Percentiles rank a stretch among this genome's conserved stretches.
Conservation (phyloP, 2,329 filamentous ascomycete species). For the Blastomyces percursus region DNA sequence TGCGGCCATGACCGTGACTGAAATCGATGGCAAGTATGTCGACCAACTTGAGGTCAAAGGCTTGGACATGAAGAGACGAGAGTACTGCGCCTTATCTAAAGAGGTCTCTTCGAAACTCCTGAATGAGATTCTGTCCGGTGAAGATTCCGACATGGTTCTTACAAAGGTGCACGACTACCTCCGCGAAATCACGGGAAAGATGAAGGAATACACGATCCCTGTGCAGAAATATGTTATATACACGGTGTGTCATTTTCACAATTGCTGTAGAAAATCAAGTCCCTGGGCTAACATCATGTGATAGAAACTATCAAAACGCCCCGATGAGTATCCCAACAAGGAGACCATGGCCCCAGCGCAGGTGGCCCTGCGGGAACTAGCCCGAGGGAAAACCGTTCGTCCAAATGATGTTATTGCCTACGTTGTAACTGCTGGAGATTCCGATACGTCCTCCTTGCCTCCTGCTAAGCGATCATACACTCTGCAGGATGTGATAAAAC, state of each 20-base stretch:
- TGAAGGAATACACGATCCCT: slow-evolving; percentile 68
- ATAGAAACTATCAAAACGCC: slow-evolving; percentile 80
- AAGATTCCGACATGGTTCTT: slow-evolving; percentile 79
- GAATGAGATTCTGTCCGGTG: slow-evolving; percentile 89
- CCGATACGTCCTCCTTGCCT: slow-evolving; percentile 50
- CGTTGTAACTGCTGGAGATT: slow-evolving; percentile 63
- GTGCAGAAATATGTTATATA: slow-evolving; percentile 91
- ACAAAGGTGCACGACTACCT: slow-evolving; percentile 90
- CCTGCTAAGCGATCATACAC: slow-evolving; percentile 82
- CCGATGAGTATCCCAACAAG: slow-evolving; percentile 85
- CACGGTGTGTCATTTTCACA: slow-evolving; percentile 42
- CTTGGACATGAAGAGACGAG: slow-evolving; percentile 92
- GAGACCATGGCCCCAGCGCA: slow-evolving; percentile 96
- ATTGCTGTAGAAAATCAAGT: background rate
- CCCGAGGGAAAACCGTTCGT: slow-evolving; percentile 75
- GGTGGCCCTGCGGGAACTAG: slow-evolving; percentile 78
- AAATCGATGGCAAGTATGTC: slow-evolving; percentile 76
- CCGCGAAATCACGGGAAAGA: slow-evolving; percentile 68
- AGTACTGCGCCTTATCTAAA: slow-evolving; percentile 92
- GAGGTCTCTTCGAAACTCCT: slow-evolving; percentile 83
- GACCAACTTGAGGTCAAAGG: slow-evolving; percentile 98
- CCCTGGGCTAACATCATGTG: slow-evolving; percentile 14
- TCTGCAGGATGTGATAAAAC: slow-evolving; percentile 71
- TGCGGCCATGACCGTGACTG: slow-evolving; percentile 85
- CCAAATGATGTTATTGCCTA: slow-evolving; percentile 96